Conservation (phyloP, 306 rosid genomes). For the Fragaria ananassa region DNA sequence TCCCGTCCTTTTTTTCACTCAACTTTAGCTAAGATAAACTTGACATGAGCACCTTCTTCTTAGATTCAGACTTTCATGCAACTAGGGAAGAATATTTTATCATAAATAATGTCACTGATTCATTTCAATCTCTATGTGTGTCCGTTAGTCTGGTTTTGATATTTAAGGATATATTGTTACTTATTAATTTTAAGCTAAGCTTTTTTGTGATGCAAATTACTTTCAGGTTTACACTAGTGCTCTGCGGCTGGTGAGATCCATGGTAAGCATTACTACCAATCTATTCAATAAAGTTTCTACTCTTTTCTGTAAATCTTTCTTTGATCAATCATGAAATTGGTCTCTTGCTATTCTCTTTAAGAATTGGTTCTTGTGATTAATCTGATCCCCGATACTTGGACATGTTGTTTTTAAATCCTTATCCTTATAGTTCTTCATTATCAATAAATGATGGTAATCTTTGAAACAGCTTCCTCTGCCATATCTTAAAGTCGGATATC, state of each 20-base stretch:
- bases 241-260: conserved; percentile 92
- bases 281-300: not conserved
- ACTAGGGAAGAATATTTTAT: not conserved
- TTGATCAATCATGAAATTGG: not conserved
- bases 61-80: not conserved
- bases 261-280: conserved; percentile 53
- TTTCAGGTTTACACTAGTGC: conserved; percentile 96
- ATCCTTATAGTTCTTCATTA: not conserved
- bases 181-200: conserved; percentile 17
- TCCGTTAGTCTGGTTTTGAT: not conserved
- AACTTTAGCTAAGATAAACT: conserved; percentile 4
- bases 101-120: not conserved
- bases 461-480: conserved; percentile 87
- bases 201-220: conserved; percentile 10
- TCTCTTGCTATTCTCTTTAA: not conserved
- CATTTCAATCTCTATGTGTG: not conserved
- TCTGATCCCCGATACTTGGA: not conserved
- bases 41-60: not conserved
- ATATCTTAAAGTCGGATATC: conserved; percentile 81
- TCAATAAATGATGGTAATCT: not conserved
- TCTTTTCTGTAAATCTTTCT: not conserved
- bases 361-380: not conserved
- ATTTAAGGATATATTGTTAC: not conserved
- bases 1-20: conserved; percentile 14
- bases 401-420: not conserved